Percentiles rank a stretch among this genome's conserved stretches.
Conservation (phyloP, 305 asterid genomes). For the Fraxinus xanthoxyloides region DNA sequence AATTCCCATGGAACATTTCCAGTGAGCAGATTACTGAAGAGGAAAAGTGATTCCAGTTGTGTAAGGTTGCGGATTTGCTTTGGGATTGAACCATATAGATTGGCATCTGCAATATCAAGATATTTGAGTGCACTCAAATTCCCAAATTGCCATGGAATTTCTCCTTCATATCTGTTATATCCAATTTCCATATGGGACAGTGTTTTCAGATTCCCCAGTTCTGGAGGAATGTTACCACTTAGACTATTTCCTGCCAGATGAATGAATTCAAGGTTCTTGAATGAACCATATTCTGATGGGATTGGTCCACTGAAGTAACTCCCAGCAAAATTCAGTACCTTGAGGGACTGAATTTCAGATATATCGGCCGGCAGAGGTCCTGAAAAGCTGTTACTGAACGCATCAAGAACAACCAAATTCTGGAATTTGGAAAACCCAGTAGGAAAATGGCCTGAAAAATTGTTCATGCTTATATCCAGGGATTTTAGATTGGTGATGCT, state of each 20-base stretch:
- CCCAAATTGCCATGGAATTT: slow-evolving; percentile 82
- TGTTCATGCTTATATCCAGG: slow-evolving; percentile 84
- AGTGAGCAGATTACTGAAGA: slow-evolving; percentile 64
- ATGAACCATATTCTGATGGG: slow-evolving; percentile 73
- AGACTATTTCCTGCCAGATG: slow-evolving; percentile 85
- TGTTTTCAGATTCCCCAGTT: slow-evolving; percentile 57
- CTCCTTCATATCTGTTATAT: slow-evolving; percentile 69
- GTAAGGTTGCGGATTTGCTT: slow-evolving; percentile 61
- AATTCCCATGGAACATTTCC: slow-evolving; percentile 70
- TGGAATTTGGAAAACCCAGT: slow-evolving; percentile 54
- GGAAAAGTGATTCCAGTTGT: slow-evolving; percentile 74
- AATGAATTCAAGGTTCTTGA: slow-evolving; percentile 62
- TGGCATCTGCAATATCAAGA: slow-evolving; percentile 89
- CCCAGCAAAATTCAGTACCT: slow-evolving; percentile 82
- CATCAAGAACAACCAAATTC: slow-evolving; percentile 72
- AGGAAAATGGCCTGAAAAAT: slow-evolving; percentile 85
- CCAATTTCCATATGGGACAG: slow-evolving; percentile 94
- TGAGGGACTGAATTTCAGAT: slow-evolving; percentile 48
- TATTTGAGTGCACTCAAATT: slow-evolving; percentile 66
- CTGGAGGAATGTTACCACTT: slow-evolving; percentile 63
- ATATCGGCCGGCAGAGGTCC: slow-evolving; percentile 71
- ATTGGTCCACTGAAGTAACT: slow-evolving; percentile 86
- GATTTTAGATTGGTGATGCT: slow-evolving; percentile 49
- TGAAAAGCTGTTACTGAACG: slow-evolving; percentile 90
- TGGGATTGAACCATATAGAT: slow-evolving; percentile 75